phyloP scores from a whole-genome alignment of 441 rosid genomes.

The Lepidium campestre region DNA sequence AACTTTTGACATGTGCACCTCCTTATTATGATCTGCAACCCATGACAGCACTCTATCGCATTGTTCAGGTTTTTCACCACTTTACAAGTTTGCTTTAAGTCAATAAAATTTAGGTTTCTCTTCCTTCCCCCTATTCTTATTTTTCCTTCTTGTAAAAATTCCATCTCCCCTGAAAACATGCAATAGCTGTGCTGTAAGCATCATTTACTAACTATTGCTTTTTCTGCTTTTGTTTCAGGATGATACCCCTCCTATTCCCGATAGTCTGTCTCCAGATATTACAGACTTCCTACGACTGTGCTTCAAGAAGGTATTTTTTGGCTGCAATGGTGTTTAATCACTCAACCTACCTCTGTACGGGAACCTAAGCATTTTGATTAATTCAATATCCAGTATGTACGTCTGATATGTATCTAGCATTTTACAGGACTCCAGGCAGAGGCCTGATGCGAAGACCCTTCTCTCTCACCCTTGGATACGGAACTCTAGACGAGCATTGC shows the following conservation, averaged over 20 bases:
- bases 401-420: constrained; percentile 21
- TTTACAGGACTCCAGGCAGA: constrained; percentile 89
- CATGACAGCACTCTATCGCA: constrained; percentile 99
- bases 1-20: constrained; percentile 94
- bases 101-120: background rate
- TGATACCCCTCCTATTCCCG: constrained; percentile 96
- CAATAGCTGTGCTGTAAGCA: background rate
- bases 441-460: constrained; percentile 97
- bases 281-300: constrained; percentile 92
- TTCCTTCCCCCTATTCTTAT: background rate
- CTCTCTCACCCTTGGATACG: constrained; percentile 99
- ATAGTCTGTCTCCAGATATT: constrained; percentile 87
- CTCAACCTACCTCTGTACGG: background rate
- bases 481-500: constrained; percentile 81
- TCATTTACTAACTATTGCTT: background rate
- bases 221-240: constrained; percentile 42
- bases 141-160: background rate
- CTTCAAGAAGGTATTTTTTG: constrained; percentile 78
- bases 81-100: constrained; percentile 13
- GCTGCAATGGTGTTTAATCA: background rate
- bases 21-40: constrained; percentile 99
- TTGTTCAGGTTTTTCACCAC: constrained; percentile 73
- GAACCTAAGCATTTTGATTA: constrained; percentile 2
- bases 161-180: background rate
- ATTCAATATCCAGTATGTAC: background rate